These are phyloP conservation scores for Xylaria sp. DNA, from an alignment of 2,329 filamentous ascomycete species.

Conservation along the genomic window DNA sequence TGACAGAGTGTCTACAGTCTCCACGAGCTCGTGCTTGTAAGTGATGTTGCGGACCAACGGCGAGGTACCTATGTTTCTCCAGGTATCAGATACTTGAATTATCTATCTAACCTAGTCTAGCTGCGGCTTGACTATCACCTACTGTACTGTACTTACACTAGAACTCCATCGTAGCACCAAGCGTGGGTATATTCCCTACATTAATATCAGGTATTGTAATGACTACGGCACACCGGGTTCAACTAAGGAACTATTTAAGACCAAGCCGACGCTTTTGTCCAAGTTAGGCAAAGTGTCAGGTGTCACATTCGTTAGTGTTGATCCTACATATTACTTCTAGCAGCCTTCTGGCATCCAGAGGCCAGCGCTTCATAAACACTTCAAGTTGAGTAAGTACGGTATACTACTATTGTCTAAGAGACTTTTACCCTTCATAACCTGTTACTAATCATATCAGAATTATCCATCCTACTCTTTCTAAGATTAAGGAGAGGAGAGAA, in stretches of 20 bases:
- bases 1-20: neutral
- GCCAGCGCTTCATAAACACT: neutral
- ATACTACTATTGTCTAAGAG: neutral
- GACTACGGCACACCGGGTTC: neutral
- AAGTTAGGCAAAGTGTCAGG: conserved; percentile 29
- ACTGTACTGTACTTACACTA: neutral
- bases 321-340: conserved; percentile 16
- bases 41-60: neutral
- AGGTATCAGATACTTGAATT: conserved; percentile 1
- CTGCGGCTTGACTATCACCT: too few species aligned
- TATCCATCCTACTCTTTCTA: neutral
- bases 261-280: conserved; percentile 26
- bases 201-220: conserved; percentile 1
- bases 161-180: conserved; percentile 11
- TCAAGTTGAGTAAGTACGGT: conserved; percentile 4
- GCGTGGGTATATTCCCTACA: conserved; percentile 11
- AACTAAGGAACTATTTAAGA: conserved; percentile 5
- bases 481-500: conserved; percentile 14
- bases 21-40: neutral
- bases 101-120: neutral
- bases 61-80: neutral
- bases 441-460: neutral
- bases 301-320: conserved; percentile 16
- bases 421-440: neutral
- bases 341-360: conserved; percentile 18